phyloP scores from a whole-genome alignment of 2,329 filamentous ascomycete genomes.

The Chrysosporium queenslandicum region DNA sequence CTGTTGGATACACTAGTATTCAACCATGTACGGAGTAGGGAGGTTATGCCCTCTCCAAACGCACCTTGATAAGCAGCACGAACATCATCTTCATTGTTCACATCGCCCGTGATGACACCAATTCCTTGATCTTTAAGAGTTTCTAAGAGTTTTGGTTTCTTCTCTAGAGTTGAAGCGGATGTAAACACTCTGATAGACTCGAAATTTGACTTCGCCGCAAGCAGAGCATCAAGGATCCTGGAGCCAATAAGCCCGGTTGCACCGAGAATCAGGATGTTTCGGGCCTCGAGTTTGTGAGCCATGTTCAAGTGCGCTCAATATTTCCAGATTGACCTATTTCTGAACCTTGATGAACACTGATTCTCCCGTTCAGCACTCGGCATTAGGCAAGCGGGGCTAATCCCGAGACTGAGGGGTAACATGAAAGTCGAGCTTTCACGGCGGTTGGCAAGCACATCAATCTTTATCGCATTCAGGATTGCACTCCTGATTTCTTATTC shows the following conservation, averaged over 20 bases:
- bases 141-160: slow-evolving; percentile 43
- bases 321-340: neutral
- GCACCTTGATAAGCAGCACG: slow-evolving; percentile 46
- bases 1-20: no score
- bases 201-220: slow-evolving; percentile 40
- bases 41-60: neutral
- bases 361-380: no score
- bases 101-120: slow-evolving; percentile 47
- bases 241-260: slow-evolving; percentile 45
- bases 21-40: neutral
- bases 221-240: slow-evolving; percentile 44
- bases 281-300: slow-evolving; percentile 18
- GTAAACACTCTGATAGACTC: slow-evolving; percentile 48
- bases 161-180: slow-evolving; percentile 42
- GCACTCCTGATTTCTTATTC: no score
- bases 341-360: neutral
- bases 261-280: slow-evolving; percentile 45
- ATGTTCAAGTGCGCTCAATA: neutral
- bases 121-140: slow-evolving; percentile 40
- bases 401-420: no score
- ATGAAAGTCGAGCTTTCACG: no score
- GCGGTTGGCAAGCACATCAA: no score
- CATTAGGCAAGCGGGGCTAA: no score
- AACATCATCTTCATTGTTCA: slow-evolving; percentile 45
- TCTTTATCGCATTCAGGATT: no score